A percentile compares a stretch with the other conserved stretches of the same genome.
These are phyloP conservation scores for Dryadomyces quercus-mongolicae DNA, from an alignment of 2,329 filamentous ascomycete genomes.

Conservation along the genomic window DNA sequence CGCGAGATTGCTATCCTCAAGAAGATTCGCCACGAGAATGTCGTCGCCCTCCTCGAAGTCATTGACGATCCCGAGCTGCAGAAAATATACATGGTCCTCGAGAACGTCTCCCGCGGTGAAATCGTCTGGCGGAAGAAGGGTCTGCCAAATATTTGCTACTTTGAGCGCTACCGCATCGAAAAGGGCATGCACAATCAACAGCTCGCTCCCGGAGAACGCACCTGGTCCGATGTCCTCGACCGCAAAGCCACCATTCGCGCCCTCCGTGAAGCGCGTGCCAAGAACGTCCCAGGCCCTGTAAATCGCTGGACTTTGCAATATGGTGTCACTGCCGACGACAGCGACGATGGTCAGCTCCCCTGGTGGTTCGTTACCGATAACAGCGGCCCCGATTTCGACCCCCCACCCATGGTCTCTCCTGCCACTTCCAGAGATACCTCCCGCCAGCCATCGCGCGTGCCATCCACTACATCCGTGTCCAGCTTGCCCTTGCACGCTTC, in stretches of 20 bases:
- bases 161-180: constrained; percentile 73
- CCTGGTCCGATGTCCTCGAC: constrained; percentile 46
- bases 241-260: constrained; percentile 46
- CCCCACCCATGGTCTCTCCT: constrained; percentile 14
- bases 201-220: constrained; percentile 47
- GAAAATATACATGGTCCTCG: constrained; percentile 96
- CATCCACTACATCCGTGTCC: constrained; percentile 32
- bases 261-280: constrained; percentile 37
- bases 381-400: constrained; percentile 5
- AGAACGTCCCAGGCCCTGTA: constrained; percentile 37
- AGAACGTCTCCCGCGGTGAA: constrained; percentile 89
- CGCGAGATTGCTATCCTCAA: constrained; percentile 96
- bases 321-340: constrained; percentile 46
- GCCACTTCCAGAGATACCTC: constrained; percentile 27
- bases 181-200: constrained; percentile 51
- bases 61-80: constrained; percentile 93
- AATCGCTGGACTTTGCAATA: constrained; percentile 80
- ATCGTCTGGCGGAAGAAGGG: constrained; percentile 90
- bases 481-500: constrained; percentile 20
- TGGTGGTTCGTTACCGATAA: constrained; percentile 18
- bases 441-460: constrained; percentile 31
- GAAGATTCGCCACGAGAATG: constrained; percentile 94
- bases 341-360: constrained; percentile 27
- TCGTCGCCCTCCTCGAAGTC: constrained; percentile 89
- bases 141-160: constrained; percentile 65